These are phyloP conservation scores for Triticum aestivum DNA, from an alignment of 176 grass and related monocot genomes.

Conservation along the genomic window DNA sequence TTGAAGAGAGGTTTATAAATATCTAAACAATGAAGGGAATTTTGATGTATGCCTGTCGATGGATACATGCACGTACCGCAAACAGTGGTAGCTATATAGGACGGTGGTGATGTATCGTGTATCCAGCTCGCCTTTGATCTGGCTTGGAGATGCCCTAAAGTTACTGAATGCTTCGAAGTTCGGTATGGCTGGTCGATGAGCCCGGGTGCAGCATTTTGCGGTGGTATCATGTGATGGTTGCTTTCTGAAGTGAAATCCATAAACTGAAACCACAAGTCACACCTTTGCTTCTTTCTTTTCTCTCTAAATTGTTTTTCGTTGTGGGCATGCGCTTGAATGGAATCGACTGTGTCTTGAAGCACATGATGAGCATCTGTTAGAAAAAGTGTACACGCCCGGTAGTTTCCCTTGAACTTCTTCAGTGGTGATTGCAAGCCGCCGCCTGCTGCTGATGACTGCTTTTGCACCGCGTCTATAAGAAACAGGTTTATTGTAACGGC, in stretches of 20 bases:
- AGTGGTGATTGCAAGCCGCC: background rate
- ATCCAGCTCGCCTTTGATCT: too few species aligned
- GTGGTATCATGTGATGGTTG: background rate
- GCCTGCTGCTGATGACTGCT: background rate
- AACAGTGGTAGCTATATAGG: too few species aligned
- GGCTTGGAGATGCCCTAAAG: too few species aligned
- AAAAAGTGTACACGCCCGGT: background rate
- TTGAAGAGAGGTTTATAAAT: too few species aligned
- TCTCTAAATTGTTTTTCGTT: background rate
- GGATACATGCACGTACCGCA: too few species aligned
- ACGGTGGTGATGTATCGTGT: too few species aligned
- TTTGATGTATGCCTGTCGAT: too few species aligned
- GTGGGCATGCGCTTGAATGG: background rate
- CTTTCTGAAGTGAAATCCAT: background rate
- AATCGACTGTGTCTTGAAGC: background rate
- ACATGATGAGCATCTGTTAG: background rate
- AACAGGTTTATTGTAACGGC: background rate
- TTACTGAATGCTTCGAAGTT: too few species aligned
- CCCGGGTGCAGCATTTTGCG: background rate
- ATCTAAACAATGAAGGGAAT: too few species aligned
- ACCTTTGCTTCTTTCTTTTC: background rate
- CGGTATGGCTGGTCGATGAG: too few species aligned
- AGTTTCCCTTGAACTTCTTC: too few species aligned
- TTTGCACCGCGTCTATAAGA: background rate
- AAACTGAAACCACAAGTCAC: background rate